Conservation (phyloP, 2,329 filamentous ascomycete species). For the Microcyclosporella mali region DNA sequence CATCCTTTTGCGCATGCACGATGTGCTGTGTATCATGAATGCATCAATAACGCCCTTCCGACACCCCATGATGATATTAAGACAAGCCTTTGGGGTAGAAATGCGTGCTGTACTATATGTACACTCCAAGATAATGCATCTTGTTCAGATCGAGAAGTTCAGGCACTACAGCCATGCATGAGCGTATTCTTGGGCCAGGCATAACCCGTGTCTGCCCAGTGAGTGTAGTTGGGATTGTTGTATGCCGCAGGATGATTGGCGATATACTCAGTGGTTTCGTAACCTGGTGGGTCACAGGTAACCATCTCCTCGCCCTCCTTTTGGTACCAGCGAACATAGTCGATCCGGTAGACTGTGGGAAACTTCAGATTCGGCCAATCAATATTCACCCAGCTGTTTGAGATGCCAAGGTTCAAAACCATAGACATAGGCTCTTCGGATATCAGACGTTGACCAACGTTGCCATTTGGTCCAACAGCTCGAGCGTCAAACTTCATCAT, state of each 20-base stretch:
- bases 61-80: too few relatives aligned
- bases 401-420: constrained; percentile 49
- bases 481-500: constrained; percentile 49
- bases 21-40: constrained; percentile 1
- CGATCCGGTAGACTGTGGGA: constrained; percentile 48
- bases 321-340: constrained; percentile 53
- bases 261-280: constrained; percentile 49
- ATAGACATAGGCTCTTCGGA: constrained; percentile 51
- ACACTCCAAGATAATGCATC: constrained; percentile 1
- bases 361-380: constrained; percentile 42
- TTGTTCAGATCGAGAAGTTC: too few relatives aligned
- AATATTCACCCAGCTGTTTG: constrained; percentile 45
- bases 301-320: constrained; percentile 41
- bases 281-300: constrained; percentile 51
- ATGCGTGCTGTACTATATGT: constrained; percentile 8
- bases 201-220: constrained; percentile 36
- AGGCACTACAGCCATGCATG: constrained; percentile 34
- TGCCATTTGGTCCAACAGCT: constrained; percentile 50
- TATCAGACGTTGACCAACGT: constrained; percentile 44
- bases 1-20: neutral
- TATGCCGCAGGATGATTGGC: constrained; percentile 43
- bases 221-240: constrained; percentile 47
- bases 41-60: too few relatives aligned
- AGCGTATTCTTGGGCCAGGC: constrained; percentile 41
- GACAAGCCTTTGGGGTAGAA: neutral